These are phyloP conservation scores for Paramecium sexaurelia DNA, from an alignment of 73 alveolate genomes.

Conservation along the genomic window DNA sequence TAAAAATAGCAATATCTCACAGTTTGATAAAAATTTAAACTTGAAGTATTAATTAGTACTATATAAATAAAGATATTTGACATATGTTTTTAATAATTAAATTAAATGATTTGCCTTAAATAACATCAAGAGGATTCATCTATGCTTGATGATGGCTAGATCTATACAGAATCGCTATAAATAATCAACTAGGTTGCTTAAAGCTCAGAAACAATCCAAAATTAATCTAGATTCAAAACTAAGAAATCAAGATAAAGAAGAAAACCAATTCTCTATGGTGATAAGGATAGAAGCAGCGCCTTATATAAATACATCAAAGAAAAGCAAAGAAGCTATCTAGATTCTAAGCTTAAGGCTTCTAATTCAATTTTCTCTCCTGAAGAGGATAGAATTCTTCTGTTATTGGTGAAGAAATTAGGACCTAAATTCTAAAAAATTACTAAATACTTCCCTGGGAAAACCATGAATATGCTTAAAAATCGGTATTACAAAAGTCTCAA, in stretches of 20 bases:
- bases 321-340: background rate
- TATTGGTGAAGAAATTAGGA: slow-evolving; percentile 24
- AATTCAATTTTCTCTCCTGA: background rate
- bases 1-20: background rate
- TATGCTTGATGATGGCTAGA: background rate
- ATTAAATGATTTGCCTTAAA: background rate
- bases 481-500: background rate
- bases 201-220: background rate
- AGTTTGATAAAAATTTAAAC: background rate
- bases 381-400: background rate
- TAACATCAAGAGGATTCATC: background rate
- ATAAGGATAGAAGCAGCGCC: slow-evolving; percentile 12
- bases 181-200: background rate
- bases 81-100: background rate
- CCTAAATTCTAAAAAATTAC: slow-evolving; percentile 35
- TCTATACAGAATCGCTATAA: background rate
- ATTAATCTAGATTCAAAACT: background rate
- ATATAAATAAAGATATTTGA: background rate
- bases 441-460: slow-evolving; percentile 23
- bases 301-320: slow-evolving; percentile 3
- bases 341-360: background rate
- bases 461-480: background rate
- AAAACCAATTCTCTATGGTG: slow-evolving; percentile 16
- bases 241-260: background rate
- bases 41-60: background rate